Percentiles rank a stretch among this genome's conserved stretches.
phyloP scores from a whole-genome alignment of 2,329 filamentous ascomycete genomes.

The Fusarium equiseti region DNA sequence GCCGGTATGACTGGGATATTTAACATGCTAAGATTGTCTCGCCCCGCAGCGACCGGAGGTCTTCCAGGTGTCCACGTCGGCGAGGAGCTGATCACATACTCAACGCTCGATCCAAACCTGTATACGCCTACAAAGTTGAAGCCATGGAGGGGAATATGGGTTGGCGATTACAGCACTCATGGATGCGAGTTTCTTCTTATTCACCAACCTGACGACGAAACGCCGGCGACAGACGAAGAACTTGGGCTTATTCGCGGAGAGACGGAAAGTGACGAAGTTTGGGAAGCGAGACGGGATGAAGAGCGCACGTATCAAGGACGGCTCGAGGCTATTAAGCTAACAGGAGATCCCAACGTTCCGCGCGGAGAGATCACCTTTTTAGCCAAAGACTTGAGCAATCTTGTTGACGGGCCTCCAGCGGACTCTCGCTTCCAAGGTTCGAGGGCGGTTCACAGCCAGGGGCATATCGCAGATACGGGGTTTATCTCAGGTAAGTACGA shows the following conservation, averaged over 20 bases:
- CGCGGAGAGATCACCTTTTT: constrained; percentile 87
- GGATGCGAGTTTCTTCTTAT: constrained; percentile 90
- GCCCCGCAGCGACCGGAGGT: constrained; percentile 23
- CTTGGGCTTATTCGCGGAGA: constrained; percentile 55
- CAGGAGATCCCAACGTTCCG: constrained; percentile 90
- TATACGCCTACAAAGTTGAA: constrained; percentile 85
- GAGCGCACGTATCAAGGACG: constrained; percentile 71
- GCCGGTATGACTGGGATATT: constrained; percentile 37
- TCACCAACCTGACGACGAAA: constrained; percentile 72
- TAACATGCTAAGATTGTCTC: constrained; percentile 34
- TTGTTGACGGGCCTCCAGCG: constrained; percentile 69
- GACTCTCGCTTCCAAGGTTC: constrained; percentile 80
- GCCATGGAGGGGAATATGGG: constrained; percentile 91
- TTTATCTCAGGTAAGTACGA: constrained; percentile 73
- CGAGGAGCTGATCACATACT: constrained; percentile 71
- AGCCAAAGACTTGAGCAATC: constrained; percentile 81
- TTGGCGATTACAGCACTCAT: constrained; percentile 88
- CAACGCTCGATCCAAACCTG: constrained; percentile 77
- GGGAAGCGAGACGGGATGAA: constrained; percentile 58
- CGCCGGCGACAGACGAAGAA: constrained; percentile 55
- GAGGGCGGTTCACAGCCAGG: constrained; percentile 77
- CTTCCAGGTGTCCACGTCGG: constrained; percentile 62
- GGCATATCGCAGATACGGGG: constrained; percentile 80
- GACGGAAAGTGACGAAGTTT: constrained; percentile 61
- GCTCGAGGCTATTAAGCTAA: constrained; percentile 89